phyloP scores from a whole-genome alignment of 345 rosid species.

The Pistacia atlantica region DNA sequence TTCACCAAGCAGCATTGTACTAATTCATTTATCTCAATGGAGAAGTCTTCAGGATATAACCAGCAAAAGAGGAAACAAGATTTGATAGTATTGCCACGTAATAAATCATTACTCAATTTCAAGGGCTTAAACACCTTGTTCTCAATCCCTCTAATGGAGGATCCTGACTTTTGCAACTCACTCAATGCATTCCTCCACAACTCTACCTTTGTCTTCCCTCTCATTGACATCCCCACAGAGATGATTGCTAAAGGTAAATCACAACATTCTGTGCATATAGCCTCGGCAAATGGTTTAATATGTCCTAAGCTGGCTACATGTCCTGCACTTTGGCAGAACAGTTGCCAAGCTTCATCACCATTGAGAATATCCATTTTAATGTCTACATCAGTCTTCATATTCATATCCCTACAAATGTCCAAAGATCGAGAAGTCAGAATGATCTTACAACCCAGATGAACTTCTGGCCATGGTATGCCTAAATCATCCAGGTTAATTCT shows the following conservation, averaged over 20 bases:
- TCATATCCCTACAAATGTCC: conserved; percentile 28
- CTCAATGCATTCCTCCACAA: conserved; percentile 43
- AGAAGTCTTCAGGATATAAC: conserved; percentile 45
- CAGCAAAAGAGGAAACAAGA: conserved; percentile 50
- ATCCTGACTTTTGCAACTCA: conserved; percentile 35
- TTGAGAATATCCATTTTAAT: conserved; percentile 6
- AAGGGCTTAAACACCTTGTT: conserved; percentile 38
- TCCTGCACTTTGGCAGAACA: too few species aligned
- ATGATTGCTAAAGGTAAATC: conserved; percentile 59
- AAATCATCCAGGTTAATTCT: conserved; percentile 18
- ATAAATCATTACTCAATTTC: conserved; percentile 39
- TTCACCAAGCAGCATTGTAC: conserved; percentile 44
- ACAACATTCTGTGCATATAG: too few species aligned
- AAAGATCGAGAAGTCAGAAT: conserved; percentile 25
- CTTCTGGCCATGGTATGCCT: conserved; percentile 27
- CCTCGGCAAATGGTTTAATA: neutral
- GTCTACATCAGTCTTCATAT: conserved; percentile 24
- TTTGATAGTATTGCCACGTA: conserved; percentile 23
- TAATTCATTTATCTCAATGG: conserved; percentile 38
- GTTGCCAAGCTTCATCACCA: too few species aligned
- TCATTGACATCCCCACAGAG: conserved; percentile 29
- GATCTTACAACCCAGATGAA: conserved; percentile 18
- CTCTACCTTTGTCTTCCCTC: conserved; percentile 23
- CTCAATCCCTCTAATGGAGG: conserved; percentile 30
- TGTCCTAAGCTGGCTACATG: conserved; percentile 3